Base-by-base conservation (phyloP, 805 yeast species). In the Kregervanrija fluxuum region DNA sequence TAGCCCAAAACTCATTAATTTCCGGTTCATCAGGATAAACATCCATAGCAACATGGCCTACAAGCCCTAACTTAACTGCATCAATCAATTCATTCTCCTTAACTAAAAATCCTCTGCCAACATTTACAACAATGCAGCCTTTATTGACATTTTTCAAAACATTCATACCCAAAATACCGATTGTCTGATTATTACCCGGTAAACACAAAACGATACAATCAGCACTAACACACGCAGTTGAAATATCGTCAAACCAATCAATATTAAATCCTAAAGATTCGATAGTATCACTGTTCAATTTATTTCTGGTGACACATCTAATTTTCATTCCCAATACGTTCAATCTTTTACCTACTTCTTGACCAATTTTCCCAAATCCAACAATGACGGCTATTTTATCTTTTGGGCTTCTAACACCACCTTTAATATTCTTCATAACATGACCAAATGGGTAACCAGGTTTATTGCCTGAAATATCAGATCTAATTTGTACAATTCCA, bases 301-400 rank as follows among this genome's bases (percentile, higher is more conserved):
- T 61, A 0, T 67, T 66, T 53, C 89, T 69, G 52, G 82, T 83
- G 44, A 77, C 70, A 51, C 84, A 85, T 45, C 72, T 71, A 33
- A 85, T 68, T 15, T 74, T 63, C 85, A 85, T 79, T 4, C 86
- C 88, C 31, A 85, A 60, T n/a, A 65, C 66, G 40, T 66, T 42
- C 47, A 85, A 67, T 53, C 82, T 71, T 40, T 61, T 62, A 3
- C 80, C 93, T 46, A 83, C 76, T 30, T 71, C 69, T 56, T 73
- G 73, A 8, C 95, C 95, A 53, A 85, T 85, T 15, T 77, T 69
- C 1, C 95, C 95, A 54, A 85, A 80, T 0, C 95, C 95, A 3
- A 83, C 75, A 32, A 85, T 71, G 3, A 80, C 77, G 1, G 71
- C 88, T 17, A 66, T 67, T 55, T 77, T 80, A 15, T 79, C 79